Evolutionary conservation across 805 yeast genomes (phyloP).

Genomic region (Pichia thaimueangensis): DNA sequence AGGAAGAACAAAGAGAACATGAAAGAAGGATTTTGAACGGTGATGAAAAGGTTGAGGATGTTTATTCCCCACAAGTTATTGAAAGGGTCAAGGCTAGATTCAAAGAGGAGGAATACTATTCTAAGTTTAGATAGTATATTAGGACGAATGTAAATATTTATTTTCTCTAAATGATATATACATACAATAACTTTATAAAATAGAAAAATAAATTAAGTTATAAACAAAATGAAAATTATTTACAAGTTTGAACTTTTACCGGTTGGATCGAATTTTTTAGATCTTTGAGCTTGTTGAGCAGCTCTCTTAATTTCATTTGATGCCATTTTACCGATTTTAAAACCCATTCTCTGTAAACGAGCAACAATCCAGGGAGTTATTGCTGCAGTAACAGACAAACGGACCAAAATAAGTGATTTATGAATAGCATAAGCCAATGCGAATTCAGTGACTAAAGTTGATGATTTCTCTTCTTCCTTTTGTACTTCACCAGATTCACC

Average conservation of each 20-base stretch:
- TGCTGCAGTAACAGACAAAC: conserved; percentile 89
- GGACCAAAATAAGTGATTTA: conserved; percentile 73
- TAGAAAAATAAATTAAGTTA: no score
- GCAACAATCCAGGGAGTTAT: conserved; percentile 76
- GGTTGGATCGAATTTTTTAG: conserved; percentile 30
- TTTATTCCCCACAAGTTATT: conserved; percentile 56
- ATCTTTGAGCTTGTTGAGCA: neutral
- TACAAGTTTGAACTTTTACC: conserved; percentile 25
- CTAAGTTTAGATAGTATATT: conserved; percentile 41
- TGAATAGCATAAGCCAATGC: conserved; percentile 90
- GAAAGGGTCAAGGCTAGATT: conserved; percentile 56
- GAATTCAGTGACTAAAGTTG: conserved; percentile 70
- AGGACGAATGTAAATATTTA: no score
- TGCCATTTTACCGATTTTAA: conserved; percentile 56
- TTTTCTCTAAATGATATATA: no score
- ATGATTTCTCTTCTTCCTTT: conserved; percentile 17
- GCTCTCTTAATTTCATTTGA: conserved; percentile 26
- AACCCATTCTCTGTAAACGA: conserved; percentile 67
- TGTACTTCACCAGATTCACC: conserved; percentile 14
- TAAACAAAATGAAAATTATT: neutral
- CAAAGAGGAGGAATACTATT: conserved; percentile 68
- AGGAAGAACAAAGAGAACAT: conserved; percentile 77
- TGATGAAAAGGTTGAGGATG: conserved; percentile 53
- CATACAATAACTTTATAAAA: no score
- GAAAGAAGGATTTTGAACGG: conserved; percentile 71